Evolutionary conservation across 495 filamentous ascomycete genomes (phyloP).

Genomic region (Friedmanniomyces simplex): DNA sequence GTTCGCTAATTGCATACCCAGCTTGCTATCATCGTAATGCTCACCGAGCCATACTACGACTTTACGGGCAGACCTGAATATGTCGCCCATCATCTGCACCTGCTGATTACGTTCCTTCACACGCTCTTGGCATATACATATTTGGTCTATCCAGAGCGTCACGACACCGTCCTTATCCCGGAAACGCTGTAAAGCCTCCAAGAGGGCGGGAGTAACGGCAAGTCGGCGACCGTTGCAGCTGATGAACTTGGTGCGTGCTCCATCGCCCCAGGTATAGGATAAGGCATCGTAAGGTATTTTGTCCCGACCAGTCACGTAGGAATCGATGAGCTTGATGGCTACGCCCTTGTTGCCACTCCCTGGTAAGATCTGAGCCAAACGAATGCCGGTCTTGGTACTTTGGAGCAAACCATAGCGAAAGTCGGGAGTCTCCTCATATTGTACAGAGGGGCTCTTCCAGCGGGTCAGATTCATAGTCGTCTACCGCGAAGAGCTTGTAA

Average conservation of each 20-base stretch:
- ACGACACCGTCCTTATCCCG: slow-evolving; percentile 1
- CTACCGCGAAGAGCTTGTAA: too few relatives aligned
- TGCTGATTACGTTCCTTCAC: slow-evolving; percentile 21
- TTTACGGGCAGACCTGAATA: slow-evolving; percentile 20
- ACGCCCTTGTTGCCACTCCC: slow-evolving; percentile 18
- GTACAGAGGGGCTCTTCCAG: slow-evolving; percentile 5
- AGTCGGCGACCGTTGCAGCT: slow-evolving; percentile 13
- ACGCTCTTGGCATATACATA: slow-evolving; percentile 29
- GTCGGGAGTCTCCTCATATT: not conserved
- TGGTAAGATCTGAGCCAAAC: slow-evolving; percentile 13
- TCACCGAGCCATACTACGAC: slow-evolving; percentile 22
- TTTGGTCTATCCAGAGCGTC: slow-evolving; percentile 25
- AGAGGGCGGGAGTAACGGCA: slow-evolving; percentile 10
- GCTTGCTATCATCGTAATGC: slow-evolving; percentile 16
- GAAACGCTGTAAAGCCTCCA: slow-evolving; percentile 19
- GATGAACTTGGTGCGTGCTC: slow-evolving; percentile 6
- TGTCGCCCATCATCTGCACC: slow-evolving; percentile 26
- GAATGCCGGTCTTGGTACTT: slow-evolving; percentile 15
- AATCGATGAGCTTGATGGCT: slow-evolving; percentile 16
- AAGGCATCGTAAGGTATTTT: slow-evolving; percentile 19
- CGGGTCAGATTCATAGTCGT: slow-evolving; percentile 12
- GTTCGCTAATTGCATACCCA: slow-evolving; percentile 9
- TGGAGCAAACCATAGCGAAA: slow-evolving; percentile 12
- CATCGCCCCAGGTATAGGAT: slow-evolving; percentile 22
- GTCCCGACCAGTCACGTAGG: slow-evolving; percentile 7